A percentile compares a stretch with the other conserved stretches of the same genome.
These are phyloP conservation scores for Pichia californica DNA, from an alignment of 805 yeast genomes.

Conservation along the genomic window DNA sequence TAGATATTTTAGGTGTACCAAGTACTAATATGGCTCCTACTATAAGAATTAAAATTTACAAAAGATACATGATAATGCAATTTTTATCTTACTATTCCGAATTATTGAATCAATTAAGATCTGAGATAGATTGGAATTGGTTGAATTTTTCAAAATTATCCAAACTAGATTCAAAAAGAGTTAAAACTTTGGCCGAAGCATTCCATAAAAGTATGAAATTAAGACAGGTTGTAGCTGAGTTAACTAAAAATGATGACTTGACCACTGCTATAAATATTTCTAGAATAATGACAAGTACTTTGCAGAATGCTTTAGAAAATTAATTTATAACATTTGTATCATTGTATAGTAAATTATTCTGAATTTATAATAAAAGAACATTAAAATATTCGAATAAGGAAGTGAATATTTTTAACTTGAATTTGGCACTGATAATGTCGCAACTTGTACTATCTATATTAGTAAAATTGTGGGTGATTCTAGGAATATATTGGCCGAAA, in stretches of 20 bases:
- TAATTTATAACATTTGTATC: background rate
- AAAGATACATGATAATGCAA: conserved; percentile 17
- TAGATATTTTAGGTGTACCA: conserved; percentile 15
- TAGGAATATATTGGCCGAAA: too few species aligned
- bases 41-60: conserved; percentile 17
- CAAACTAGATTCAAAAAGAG: background rate
- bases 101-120: conserved; percentile 9
- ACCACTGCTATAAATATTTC: background rate
- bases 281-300: background rate
- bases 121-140: background rate
- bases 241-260: background rate
- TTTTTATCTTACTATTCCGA: conserved; percentile 19
- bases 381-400: too few species aligned
- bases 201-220: conserved; percentile 10
- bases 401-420: too few species aligned
- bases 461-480: too few species aligned
- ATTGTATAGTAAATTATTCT: too few species aligned
- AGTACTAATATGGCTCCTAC: conserved; percentile 21
- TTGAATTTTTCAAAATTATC: background rate
- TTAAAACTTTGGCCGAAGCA: conserved; percentile 7
- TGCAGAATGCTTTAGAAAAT: background rate
- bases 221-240: conserved; percentile 14
- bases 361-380: too few species aligned
- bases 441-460: too few species aligned
- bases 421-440: too few species aligned